These are phyloP conservation scores for Phytophthora boehmeriae DNA, from an alignment of 352 stramenopile genomes.

Conservation along the genomic window DNA sequence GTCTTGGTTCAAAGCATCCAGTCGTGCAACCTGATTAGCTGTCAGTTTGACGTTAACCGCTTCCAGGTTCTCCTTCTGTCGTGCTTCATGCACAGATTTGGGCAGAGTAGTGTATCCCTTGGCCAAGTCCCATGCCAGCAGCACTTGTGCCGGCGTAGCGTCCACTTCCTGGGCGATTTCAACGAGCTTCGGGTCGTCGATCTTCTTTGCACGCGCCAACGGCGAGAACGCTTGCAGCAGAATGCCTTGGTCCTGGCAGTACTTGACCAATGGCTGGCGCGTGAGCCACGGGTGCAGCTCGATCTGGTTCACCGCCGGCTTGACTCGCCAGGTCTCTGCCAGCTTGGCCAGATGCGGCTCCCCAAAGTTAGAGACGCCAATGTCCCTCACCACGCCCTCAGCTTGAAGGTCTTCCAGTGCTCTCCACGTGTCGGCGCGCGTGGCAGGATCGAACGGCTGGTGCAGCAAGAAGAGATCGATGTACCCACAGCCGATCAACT, in stretches of 20 bases:
- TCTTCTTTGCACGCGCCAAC: slow-evolving; percentile 48
- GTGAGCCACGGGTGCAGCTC: slow-evolving; percentile 72
- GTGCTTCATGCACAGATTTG: slow-evolving; percentile 48
- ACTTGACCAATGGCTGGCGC: slow-evolving; percentile 52
- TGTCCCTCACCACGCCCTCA: slow-evolving; percentile 65
- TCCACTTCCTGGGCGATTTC: slow-evolving; percentile 38
- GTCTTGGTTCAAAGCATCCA: slow-evolving; percentile 45
- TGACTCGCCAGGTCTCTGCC: slow-evolving; percentile 48
- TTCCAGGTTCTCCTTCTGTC: slow-evolving; percentile 59
- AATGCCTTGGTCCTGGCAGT: slow-evolving; percentile 54
- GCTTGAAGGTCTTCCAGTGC: slow-evolving; percentile 47
- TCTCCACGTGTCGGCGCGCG: slow-evolving; percentile 43
- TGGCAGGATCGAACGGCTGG: slow-evolving; percentile 59
- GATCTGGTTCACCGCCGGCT: slow-evolving; percentile 78
- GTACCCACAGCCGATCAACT: slow-evolving; percentile 73
- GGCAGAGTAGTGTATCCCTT: slow-evolving; percentile 52
- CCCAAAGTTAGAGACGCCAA: slow-evolving; percentile 89
- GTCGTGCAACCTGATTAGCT: slow-evolving; percentile 30
- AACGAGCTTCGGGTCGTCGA: slow-evolving; percentile 41
- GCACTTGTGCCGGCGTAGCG: slow-evolving; percentile 45
- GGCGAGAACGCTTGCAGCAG: slow-evolving; percentile 55
- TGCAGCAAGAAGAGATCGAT: slow-evolving; percentile 79
- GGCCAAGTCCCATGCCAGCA: slow-evolving; percentile 53
- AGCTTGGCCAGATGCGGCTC: slow-evolving; percentile 77
- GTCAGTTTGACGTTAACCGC: slow-evolving; percentile 41